Conservation (phyloP, 164 flowering plant genomes). For the Cinnamomum micranthum region DNA sequence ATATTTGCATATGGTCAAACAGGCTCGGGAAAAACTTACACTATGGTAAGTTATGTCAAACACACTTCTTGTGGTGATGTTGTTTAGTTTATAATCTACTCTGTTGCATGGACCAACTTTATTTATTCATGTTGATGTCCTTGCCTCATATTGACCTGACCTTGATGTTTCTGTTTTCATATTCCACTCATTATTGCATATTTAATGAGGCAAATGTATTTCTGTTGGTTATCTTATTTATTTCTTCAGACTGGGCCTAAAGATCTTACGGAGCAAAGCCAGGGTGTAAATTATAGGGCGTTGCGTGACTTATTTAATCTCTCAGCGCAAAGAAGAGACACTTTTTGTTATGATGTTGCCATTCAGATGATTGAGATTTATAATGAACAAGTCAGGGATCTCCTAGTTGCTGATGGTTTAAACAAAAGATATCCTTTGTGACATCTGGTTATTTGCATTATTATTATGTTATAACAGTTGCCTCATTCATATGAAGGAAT, state of each 20-base stretch:
- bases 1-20: conserved; percentile 99
- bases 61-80: background rate
- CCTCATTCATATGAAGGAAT: conserved; percentile 9
- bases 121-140: background rate
- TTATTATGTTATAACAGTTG: background rate
- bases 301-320: conserved; percentile 74
- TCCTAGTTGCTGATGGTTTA: conserved; percentile 67
- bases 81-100: background rate
- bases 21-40: conserved; percentile 93
- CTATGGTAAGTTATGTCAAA: conserved; percentile 56
- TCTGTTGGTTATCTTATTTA: conserved; percentile 11
- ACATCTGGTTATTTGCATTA: background rate
- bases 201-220: background rate
- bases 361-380: conserved; percentile 99
- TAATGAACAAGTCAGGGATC: conserved; percentile 98
- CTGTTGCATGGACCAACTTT: background rate
- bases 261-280: conserved; percentile 71
- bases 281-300: conserved; percentile 93
- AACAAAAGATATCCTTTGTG: conserved; percentile 89
- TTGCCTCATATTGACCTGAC: background rate
- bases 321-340: conserved; percentile 76
- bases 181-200: background rate
- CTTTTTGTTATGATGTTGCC: conserved; percentile 70
- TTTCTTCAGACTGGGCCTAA: conserved; percentile 72
- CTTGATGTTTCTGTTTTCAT: background rate